A percentile compares a stretch with the other conserved stretches of the same genome.
Evolutionary conservation across 163 green algal genomes (phyloP).

Genomic region (Smithsoniella earleae): DNA sequence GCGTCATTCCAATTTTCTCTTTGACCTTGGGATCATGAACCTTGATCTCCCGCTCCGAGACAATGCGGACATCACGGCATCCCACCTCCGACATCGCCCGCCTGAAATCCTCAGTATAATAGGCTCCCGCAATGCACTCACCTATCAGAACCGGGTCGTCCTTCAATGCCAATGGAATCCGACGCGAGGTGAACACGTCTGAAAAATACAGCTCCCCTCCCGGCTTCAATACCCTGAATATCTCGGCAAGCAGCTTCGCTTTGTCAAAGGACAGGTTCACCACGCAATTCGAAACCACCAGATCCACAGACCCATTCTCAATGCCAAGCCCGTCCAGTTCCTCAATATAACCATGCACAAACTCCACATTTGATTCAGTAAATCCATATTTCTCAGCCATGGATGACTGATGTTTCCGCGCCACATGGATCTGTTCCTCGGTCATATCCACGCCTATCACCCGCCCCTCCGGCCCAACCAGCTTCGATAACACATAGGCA

Average conservation of each 20-base stretch:
- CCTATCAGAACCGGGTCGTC: constrained; percentile 79
- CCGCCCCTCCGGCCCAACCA: no score
- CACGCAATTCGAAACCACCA: constrained; percentile 80
- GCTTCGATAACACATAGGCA: constrained; percentile 92
- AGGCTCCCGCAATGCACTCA: constrained; percentile 85
- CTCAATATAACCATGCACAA: constrained; percentile 78
- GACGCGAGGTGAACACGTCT: no score
- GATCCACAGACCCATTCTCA: constrained; percentile 58
- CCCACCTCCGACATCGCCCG: no score
- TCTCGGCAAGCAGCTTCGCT: constrained; percentile 67
- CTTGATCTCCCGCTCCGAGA: no score
- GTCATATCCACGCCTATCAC: constrained; percentile 94
- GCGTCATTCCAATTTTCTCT: no score
- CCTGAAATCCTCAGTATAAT: constrained; percentile 90
- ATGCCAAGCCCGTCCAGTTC: constrained; percentile 64
- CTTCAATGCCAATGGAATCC: no score
- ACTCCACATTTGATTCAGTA: no score
- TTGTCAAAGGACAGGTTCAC: constrained; percentile 94
- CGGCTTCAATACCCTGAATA: constrained; percentile 49
- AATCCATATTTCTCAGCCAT: no score
- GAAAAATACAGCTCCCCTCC: constrained; percentile 60
- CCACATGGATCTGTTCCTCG: constrained; percentile 74
- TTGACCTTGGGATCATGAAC: no score
- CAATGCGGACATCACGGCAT: no score
- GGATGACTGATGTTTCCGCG: no score